Evolutionary conservation across 73 alveolate genomes (phyloP).

Genomic region (Paramecium primaurelia): DNA sequence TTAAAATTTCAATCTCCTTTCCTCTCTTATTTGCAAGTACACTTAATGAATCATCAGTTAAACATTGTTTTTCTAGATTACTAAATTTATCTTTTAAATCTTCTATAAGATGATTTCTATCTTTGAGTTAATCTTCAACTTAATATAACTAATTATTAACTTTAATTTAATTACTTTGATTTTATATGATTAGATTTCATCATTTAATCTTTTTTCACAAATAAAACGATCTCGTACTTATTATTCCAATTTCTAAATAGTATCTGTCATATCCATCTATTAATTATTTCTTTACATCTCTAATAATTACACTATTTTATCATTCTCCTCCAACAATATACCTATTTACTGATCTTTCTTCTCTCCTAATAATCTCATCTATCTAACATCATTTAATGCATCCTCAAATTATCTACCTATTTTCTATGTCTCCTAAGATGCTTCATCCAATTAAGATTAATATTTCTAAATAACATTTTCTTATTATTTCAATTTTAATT

Average conservation of each 20-base stretch:
- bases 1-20: background rate
- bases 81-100: background rate
- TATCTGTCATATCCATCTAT: background rate
- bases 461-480: background rate
- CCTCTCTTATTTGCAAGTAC: background rate
- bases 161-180: background rate
- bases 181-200: background rate
- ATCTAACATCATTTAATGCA: background rate
- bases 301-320: background rate
- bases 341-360: background rate
- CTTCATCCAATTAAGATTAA: background rate
- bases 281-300: background rate
- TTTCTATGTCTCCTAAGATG: background rate
- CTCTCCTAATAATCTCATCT: background rate
- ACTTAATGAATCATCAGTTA: background rate
- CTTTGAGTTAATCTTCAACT: background rate
- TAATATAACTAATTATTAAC: background rate
- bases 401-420: background rate
- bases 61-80: background rate
- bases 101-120: background rate
- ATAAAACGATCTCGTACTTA: background rate
- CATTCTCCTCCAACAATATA: background rate
- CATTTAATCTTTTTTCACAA: background rate
- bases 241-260: background rate
- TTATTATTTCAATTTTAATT: background rate